Conservation (phyloP, 2,329 filamentous ascomycete genomes). For the Penicillium hordei region DNA sequence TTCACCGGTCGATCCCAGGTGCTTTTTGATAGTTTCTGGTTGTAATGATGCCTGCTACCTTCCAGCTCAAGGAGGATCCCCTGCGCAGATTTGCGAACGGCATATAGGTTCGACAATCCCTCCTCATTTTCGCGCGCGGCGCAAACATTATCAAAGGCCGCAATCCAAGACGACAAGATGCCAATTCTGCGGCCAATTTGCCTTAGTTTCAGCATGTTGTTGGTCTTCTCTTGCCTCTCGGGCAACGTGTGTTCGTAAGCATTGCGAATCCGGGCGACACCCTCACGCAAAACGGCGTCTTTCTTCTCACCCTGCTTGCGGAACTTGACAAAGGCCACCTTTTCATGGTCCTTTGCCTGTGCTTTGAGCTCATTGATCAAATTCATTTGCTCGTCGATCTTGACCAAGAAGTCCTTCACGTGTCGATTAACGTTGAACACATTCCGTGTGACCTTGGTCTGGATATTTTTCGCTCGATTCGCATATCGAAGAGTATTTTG, state of each 20-base stretch:
- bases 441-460: slow-evolving; percentile 98
- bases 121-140: slow-evolving; percentile 69
- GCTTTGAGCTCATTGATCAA: slow-evolving; percentile 93
- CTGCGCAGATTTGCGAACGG: slow-evolving; percentile 83
- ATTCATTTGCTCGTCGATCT: slow-evolving; percentile 98
- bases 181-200: slow-evolving; percentile 81
- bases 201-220: slow-evolving; percentile 76
- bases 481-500: slow-evolving; percentile 97
- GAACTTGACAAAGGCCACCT: slow-evolving; percentile 80
- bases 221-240: slow-evolving; percentile 76
- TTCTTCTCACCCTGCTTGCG: slow-evolving; percentile 86
- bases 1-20: slow-evolving; percentile 88
- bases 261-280: slow-evolving; percentile 72
- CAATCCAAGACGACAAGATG: slow-evolving; percentile 87
- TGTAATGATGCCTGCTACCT: slow-evolving; percentile 83
- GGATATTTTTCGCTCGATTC: slow-evolving; percentile 98
- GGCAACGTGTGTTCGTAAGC: slow-evolving; percentile 78
- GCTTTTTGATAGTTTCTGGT: slow-evolving; percentile 74
- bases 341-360: slow-evolving; percentile 86
- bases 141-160: slow-evolving; percentile 81
- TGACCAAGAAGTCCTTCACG: slow-evolving; percentile 98
- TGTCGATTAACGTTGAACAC: slow-evolving; percentile 99
- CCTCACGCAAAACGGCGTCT: slow-evolving; percentile 72
- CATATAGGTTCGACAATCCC: slow-evolving; percentile 63
- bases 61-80: slow-evolving; percentile 89